These are phyloP conservation scores for Phanerochaete carnosa DNA, from an alignment of 768 basidiomycete genomes.

Conservation along the genomic window DNA sequence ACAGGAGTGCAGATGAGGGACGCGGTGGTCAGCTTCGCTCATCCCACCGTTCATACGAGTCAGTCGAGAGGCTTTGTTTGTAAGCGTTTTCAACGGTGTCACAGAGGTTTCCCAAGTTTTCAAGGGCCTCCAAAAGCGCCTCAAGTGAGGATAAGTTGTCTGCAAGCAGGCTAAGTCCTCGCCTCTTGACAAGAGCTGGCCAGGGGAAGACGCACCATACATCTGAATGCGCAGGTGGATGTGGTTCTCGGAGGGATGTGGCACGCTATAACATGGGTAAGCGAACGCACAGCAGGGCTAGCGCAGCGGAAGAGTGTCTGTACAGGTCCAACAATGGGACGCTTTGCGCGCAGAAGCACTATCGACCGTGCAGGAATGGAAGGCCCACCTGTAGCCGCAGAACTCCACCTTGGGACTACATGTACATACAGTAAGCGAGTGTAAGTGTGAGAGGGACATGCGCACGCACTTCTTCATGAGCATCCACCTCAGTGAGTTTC, in stretches of 20 bases:
- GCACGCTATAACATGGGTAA: conserved; percentile 47
- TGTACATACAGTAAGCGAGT: not conserved
- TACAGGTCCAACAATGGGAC: not conserved
- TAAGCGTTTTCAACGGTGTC: conserved; percentile 70
- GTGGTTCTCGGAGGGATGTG: conserved; percentile 95
- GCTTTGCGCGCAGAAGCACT: not conserved
- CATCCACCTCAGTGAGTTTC: conserved; percentile 96
- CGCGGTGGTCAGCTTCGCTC: conserved; percentile 49
- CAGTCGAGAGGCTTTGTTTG: conserved; percentile 49
- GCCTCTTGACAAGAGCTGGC: not conserved
- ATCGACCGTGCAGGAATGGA: not conserved
- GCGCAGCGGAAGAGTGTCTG: not conserved
- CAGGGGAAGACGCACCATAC: conserved; percentile 71
- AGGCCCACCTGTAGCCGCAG: conserved; percentile 88
- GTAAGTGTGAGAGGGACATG: conserved; percentile 3
- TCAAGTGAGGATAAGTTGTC: conserved; percentile 85
- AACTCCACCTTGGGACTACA: conserved; percentile 93
- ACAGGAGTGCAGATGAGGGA: not conserved
- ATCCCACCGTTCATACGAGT: conserved; percentile 62
- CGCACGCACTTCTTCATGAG: conserved; percentile 92
- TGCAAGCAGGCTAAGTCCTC: conserved; percentile 26
- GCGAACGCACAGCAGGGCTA: too few species aligned
- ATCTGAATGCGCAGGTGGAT: conserved; percentile 99
- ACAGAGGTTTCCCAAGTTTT: conserved; percentile 75
- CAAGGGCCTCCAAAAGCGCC: conserved; percentile 73